Base-by-base conservation (phyloP, 495 filamentous ascomycete genomes). In the Haplographium delicatum region DNA sequence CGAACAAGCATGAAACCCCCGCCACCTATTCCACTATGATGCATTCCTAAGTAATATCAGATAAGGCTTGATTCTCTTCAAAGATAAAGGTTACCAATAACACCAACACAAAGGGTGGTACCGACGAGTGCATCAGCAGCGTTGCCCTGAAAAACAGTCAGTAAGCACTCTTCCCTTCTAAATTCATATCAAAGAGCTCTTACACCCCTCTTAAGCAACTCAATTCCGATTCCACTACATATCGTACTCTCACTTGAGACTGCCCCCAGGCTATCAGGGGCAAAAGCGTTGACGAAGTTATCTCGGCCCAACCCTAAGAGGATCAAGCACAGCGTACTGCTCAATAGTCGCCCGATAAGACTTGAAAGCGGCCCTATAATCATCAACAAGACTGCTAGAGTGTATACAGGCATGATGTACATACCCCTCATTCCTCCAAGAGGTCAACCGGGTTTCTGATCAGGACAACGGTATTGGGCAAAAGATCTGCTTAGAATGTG, bases 1-100 rank as follows among this genome's bases (percentile, higher is more conserved):
- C 83, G 78, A 20, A 91, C 76, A 2, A 95, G 73, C 74, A 85
- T 82, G 66, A 95, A 96, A 0, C 90, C 89, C n/a, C 90, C 90
- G 4, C 90, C 90, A 3, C 88, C 88, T 28, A 95, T 82, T 4
- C 88, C 88, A 24, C 84, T 88, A 65, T 95, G 89, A 54, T 91
- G 89, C 87, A 93, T 91, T 0, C 73, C 81, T 73, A 22, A 62
- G 30, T 7, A 59, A 25, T 41, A 35, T 16, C n/a, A 42, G 4
- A 26, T 27, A 31, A n/a, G 38, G 11, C 24, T 24, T 35, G 11
- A 20, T 13, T 16, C 24, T 11, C n/a, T 10, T 25, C 10, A 4
- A 7, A n/a, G 26, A 30, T 9, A 15, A 11, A 35, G 57, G 65
- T 58, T 57, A 77, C 85, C 84, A 46, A 85, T 75, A 5, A 88